A percentile compares a stretch with the other conserved stretches of the same genome.
These are phyloP conservation scores for Phragmites australis DNA, from an alignment of 176 grass and related monocot species.

Conservation along the genomic window DNA sequence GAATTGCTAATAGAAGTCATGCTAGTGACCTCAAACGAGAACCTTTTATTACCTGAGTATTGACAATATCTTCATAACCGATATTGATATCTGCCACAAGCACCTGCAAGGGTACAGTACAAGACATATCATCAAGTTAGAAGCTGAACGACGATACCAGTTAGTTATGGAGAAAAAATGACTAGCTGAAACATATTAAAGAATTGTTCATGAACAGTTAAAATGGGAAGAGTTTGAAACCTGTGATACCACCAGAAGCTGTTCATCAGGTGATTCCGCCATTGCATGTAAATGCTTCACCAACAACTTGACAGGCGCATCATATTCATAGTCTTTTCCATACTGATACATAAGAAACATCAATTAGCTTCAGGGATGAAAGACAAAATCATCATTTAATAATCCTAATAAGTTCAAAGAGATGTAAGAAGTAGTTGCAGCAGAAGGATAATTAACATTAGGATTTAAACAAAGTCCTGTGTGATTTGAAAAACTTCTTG, in stretches of 20 bases:
- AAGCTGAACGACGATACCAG: neutral
- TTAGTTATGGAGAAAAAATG: neutral
- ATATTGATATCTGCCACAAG: slow-evolving; percentile 98
- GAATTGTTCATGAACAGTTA: neutral
- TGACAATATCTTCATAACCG: slow-evolving; percentile 95
- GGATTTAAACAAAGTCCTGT: neutral
- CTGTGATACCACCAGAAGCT: slow-evolving; percentile 91
- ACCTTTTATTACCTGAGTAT: slow-evolving; percentile 72
- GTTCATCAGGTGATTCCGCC: slow-evolving; percentile 86
- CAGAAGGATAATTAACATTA: neutral
- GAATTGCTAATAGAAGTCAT: neutral
- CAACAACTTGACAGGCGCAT: slow-evolving; percentile 98
- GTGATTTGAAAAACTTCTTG: neutral
- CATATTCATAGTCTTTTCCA: slow-evolving; percentile 94
- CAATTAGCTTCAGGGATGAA: slow-evolving; percentile 1
- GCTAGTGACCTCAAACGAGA: slow-evolving; percentile 14
- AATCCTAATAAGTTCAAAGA: slow-evolving; percentile 13
- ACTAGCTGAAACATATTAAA: neutral
- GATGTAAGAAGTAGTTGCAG: slow-evolving; percentile 17
- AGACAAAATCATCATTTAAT: neutral
- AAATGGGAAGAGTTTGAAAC: slow-evolving; percentile 46
- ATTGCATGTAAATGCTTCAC: slow-evolving; percentile 94
- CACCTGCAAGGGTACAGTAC: slow-evolving; percentile 52
- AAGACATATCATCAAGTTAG: neutral
- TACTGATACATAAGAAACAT: slow-evolving; percentile 57